Percentiles rank a stretch among this genome's conserved stretches.
Evolutionary conservation across 148 eudicot genomes (phyloP).

Genomic region (Cornus kousa): DNA sequence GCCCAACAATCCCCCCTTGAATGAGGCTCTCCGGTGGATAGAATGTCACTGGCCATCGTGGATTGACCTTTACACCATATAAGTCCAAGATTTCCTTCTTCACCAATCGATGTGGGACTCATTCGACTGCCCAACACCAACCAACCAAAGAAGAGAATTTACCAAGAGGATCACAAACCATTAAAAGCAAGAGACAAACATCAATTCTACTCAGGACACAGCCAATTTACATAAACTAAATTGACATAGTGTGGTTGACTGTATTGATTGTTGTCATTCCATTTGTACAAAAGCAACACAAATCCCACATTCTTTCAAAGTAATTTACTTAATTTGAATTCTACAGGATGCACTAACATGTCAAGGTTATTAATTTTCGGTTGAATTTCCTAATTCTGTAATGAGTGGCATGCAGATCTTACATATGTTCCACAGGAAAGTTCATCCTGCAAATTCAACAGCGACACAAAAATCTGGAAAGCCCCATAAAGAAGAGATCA

Average conservation of each 20-base stretch:
- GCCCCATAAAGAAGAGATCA: slow-evolving; percentile 25
- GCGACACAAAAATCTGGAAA: slow-evolving; percentile 34
- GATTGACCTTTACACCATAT: no score
- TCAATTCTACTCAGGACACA: background rate
- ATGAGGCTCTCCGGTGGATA: no score
- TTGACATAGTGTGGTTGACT: background rate
- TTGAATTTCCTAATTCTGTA: slow-evolving; percentile 6
- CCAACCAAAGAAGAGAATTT: no score
- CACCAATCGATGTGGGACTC: no score
- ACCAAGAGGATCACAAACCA: background rate
- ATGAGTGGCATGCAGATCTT: slow-evolving; percentile 48
- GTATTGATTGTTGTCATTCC: background rate
- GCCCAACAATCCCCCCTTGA: no score
- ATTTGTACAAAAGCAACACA: background rate
- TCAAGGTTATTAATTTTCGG: background rate
- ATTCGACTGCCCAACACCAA: no score
- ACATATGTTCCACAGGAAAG: slow-evolving; percentile 75
- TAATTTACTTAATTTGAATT: background rate
- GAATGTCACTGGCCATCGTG: no score
- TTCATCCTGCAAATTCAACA: slow-evolving; percentile 68
- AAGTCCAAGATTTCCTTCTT: no score
- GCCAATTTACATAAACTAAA: background rate
- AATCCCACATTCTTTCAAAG: background rate
- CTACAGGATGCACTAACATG: background rate
- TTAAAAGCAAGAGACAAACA: background rate